Conservation (phyloP, 208 protist species). For the Trypanosoma mega region DNA sequence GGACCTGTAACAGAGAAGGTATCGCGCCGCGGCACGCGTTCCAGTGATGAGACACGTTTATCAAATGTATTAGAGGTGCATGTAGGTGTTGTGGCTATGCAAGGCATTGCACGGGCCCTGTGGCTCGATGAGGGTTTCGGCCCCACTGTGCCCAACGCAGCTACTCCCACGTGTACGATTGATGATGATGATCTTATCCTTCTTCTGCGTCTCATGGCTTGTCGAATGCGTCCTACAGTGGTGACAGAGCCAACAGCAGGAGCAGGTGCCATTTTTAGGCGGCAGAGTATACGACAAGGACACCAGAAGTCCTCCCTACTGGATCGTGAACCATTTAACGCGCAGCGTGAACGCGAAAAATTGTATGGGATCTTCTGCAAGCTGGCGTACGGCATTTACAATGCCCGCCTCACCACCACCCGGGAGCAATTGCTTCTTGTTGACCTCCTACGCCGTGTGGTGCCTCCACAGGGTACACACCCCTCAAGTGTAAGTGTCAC, state of each 20-base stretch:
- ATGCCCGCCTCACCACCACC: constrained; percentile 2
- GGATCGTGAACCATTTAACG: neutral
- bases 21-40: neutral
- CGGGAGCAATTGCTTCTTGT: neutral
- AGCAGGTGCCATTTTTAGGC: neutral
- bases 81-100: constrained; percentile 12
- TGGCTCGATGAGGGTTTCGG: constrained; percentile 6
- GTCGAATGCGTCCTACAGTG: neutral
- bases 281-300: neutral
- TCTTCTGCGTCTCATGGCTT: constrained; percentile 20
- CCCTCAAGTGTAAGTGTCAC: neutral
- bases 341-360: neutral
- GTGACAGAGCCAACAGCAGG: neutral
- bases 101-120: neutral
- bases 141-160: neutral
- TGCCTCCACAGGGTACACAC: neutral
- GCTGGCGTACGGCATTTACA: constrained; percentile 24
- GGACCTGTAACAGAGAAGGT: neutral
- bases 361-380: constrained; percentile 14
- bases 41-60: neutral
- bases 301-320: neutral
- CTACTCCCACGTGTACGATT: neutral
- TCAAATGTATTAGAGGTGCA: constrained; percentile 26
- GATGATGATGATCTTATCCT: constrained; percentile 21
- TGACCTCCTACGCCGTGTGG: constrained; percentile 11